Evolutionary conservation across 371 early-diverging fungal species (phyloP).

Genomic region (Apophysomyces sp.): DNA sequence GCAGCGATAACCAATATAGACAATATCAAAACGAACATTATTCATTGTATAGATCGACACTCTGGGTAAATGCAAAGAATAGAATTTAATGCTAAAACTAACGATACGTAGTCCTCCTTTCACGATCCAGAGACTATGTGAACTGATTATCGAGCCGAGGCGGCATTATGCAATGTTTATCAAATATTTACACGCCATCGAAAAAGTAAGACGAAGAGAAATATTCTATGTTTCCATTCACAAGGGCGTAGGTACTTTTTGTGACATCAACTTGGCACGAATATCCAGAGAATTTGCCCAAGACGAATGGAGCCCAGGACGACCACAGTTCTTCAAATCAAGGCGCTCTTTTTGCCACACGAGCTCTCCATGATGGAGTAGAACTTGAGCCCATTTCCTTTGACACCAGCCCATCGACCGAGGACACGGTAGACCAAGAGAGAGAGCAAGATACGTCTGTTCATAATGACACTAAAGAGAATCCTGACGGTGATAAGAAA

Average conservation of each 20-base stretch:
- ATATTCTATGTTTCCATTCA: not conserved
- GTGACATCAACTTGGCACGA: slow-evolving; percentile 42
- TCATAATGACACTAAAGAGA: not conserved
- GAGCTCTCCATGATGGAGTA: slow-evolving; percentile 8
- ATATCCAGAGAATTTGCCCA: slow-evolving; percentile 13
- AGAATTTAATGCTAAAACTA: not conserved
- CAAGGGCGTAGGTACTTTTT: slow-evolving; percentile 23
- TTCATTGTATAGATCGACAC: slow-evolving; percentile 29
- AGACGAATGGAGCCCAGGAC: slow-evolving; percentile 8
- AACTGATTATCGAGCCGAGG: slow-evolving; percentile 46
- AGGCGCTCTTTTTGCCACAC: not conserved
- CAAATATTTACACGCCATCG: slow-evolving; percentile 59
- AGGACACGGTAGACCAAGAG: not conserved
- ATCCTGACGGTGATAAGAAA: not conserved
- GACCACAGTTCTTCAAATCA: not conserved
- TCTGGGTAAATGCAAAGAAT: slow-evolving; percentile 18
- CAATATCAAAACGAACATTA: slow-evolving; percentile 20
- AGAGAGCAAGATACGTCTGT: not conserved
- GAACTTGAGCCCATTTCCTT: slow-evolving; percentile 23
- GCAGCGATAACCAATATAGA: slow-evolving; percentile 15
- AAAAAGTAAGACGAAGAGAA: slow-evolving; percentile 40
- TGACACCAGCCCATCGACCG: not conserved
- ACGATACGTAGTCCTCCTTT: slow-evolving; percentile 44
- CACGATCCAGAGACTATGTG: slow-evolving; percentile 60
- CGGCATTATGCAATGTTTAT: slow-evolving; percentile 51